phyloP scores from a whole-genome alignment of 1,284 basidiomycete genomes.

The Phylloboletellus chloephorus region DNA sequence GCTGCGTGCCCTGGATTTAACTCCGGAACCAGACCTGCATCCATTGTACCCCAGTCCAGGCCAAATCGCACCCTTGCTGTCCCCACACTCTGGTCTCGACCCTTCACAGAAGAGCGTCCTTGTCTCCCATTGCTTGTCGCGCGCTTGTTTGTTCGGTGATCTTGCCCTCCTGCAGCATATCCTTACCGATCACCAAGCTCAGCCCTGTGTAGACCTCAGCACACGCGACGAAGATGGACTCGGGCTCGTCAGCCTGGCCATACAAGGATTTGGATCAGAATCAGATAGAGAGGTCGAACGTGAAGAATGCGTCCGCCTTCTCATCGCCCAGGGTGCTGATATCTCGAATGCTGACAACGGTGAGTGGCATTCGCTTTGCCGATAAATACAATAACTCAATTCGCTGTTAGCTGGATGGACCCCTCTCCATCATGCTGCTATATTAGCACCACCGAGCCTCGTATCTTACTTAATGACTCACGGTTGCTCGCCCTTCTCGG shows the following conservation, averaged over 20 bases:
- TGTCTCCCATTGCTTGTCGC: slow-evolving; percentile 63
- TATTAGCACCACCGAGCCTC: slow-evolving; percentile 85
- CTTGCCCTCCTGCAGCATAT: slow-evolving; percentile 65
- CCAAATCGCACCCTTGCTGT: slow-evolving; percentile 58
- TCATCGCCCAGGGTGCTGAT: slow-evolving; percentile 77
- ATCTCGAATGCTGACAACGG: slow-evolving; percentile 59
- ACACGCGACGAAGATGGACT: slow-evolving; percentile 80
- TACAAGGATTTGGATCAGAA: slow-evolving; percentile 79
- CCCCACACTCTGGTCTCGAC: slow-evolving; percentile 59
- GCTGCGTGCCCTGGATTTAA: slow-evolving; percentile 41
- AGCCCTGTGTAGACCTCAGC: slow-evolving; percentile 60
- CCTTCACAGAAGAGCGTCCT: slow-evolving; percentile 63
- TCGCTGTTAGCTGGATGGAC: slow-evolving; percentile 79
- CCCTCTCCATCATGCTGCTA: slow-evolving; percentile 88
- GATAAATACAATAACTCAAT: slow-evolving; percentile 7
- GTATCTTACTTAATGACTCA: slow-evolving; percentile 91
- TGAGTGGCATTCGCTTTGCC: slow-evolving; percentile 30
- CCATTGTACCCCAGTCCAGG: slow-evolving; percentile 66
- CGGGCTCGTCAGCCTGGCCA: slow-evolving; percentile 72
- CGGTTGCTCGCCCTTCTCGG: slow-evolving; percentile 75
- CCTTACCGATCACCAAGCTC: slow-evolving; percentile 65
- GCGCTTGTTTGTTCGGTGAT: slow-evolving; percentile 73
- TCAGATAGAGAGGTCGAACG: slow-evolving; percentile 78
- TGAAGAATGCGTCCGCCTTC: slow-evolving; percentile 80
- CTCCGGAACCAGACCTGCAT: slow-evolving; percentile 69